Base-by-base conservation (phyloP, 2,329 filamentous ascomycete genomes). In the Beauveria sp. region DNA sequence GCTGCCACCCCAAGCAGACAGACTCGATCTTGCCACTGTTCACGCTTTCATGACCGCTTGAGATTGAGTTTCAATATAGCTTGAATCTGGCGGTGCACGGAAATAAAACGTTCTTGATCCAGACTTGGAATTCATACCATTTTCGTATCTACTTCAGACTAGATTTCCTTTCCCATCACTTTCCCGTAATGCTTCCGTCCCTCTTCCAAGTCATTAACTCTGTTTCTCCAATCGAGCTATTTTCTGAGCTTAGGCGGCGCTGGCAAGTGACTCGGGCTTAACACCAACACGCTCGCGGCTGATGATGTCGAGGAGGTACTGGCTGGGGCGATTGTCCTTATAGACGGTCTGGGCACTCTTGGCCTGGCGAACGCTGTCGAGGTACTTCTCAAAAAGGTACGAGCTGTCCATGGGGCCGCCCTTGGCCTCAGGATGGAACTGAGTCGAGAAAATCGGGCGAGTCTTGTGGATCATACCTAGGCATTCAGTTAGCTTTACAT, bases 391-490 rank as follows among this genome's bases (percentile, higher is more conserved):
- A 71, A 99, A 99, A 63, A 99, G 83, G 78, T 96, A 98, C 2
- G 91, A 87, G 66, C 91, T 96, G 80, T 99, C 95, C 78, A 96
- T 89, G 60, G 95, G 95, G 60, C 95, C 95, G 64, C 95, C 95
- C 82, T 96, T 96, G 68, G 95, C 95, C 79, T 99, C 95, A 18
- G 95, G 95, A 74, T 99, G 95, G 86, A 99, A 99, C 77, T 99
- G 95, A 26, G 93, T 96, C 66, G 90, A 93, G 84, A 99, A 98
- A 74, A 99, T 99, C 65, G 95, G 95, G 42, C 93, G 90, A 62
- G 90, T 89, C 78, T 89, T 92, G 84, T 99, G 95, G 74, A 97
- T 92, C 86, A 99, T 91, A 63, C 90, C 81, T 79, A 50, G 22
- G 14, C 10, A 58, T 28, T 30, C 26, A 63, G 62, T 51, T 51